These are phyloP conservation scores for Lanmaoa rubissima DNA, from an alignment of 768 basidiomycete genomes.

Conservation along the genomic window DNA sequence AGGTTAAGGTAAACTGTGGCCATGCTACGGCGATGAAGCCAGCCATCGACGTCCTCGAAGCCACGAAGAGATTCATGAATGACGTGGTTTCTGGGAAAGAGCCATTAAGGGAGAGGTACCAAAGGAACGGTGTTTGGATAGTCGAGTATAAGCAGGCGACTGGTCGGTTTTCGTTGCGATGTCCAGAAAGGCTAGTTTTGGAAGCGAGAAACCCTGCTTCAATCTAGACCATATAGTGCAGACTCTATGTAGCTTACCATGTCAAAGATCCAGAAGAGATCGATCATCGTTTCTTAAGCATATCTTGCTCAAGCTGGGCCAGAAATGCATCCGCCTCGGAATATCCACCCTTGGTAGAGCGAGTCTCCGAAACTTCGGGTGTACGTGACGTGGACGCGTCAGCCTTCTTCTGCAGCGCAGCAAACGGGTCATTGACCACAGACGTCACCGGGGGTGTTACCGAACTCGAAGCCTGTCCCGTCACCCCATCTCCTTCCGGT, in stretches of 20 bases:
- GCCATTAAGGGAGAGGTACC: slow-evolving; percentile 31
- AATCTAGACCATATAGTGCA: not conserved
- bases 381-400: slow-evolving; percentile 11
- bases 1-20: slow-evolving; percentile 47
- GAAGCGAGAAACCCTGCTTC: slow-evolving; percentile 32
- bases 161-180: slow-evolving; percentile 45
- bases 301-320: slow-evolving; percentile 62
- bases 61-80: slow-evolving; percentile 44
- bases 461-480: not conserved
- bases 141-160: slow-evolving; percentile 45
- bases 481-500: slow-evolving; percentile 3
- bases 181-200: slow-evolving; percentile 46
- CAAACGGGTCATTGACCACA: slow-evolving; percentile 46
- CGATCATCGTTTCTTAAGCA: slow-evolving; percentile 33
- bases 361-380: slow-evolving; percentile 30
- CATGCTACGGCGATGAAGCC: slow-evolving; percentile 46
- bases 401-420: slow-evolving; percentile 42
- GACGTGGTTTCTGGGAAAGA: slow-evolving; percentile 46
- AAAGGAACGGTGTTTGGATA: slow-evolving; percentile 36
- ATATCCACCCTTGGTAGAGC: slow-evolving; percentile 11
- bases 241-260: not conserved
- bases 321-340: slow-evolving; percentile 59
- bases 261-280: not conserved
- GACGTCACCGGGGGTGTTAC: not conserved
- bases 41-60: slow-evolving; percentile 45